phyloP scores from a whole-genome alignment of 495 filamentous ascomycete species.

The Immersiella caudata region DNA sequence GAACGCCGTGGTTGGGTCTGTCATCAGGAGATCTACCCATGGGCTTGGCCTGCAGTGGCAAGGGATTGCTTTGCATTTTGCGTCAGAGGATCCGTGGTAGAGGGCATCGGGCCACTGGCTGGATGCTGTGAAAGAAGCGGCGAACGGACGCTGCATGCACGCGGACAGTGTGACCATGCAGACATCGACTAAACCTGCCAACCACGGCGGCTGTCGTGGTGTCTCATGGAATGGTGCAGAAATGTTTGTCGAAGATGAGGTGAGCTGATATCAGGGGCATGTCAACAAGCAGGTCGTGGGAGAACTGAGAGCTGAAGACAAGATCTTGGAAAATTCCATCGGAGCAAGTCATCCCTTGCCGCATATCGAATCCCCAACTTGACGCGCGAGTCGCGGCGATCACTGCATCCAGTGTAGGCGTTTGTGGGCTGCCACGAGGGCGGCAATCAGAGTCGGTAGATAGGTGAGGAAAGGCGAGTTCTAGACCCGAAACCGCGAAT shows the following conservation, averaged over 20 bases:
- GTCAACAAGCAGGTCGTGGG: neutral
- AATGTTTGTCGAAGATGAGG: neutral
- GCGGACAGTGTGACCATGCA: constrained; percentile 12
- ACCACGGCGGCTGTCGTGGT: neutral
- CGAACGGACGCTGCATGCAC: constrained; percentile 13
- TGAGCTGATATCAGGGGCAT: neutral
- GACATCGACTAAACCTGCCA: neutral
- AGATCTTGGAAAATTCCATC: neutral
- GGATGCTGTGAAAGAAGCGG: neutral
- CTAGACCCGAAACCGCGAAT: constrained; percentile 3
- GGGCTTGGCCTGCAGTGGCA: neutral
- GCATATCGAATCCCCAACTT: constrained; percentile 6
- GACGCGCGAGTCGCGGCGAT: constrained; percentile 3
- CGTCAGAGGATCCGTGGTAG: constrained; percentile 11
- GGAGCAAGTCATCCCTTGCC: neutral
- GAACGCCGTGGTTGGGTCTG: constrained; percentile 2
- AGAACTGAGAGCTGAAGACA: neutral
- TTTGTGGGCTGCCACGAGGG: neutral
- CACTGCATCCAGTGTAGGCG: neutral
- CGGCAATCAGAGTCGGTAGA: neutral
- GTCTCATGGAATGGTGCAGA: neutral
- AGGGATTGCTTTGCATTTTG: neutral
- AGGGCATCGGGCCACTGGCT: neutral
- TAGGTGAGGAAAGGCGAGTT: neutral
- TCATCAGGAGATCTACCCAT: constrained; percentile 12